These are phyloP conservation scores for Cyphellophora attinorum DNA, from an alignment of 2,329 filamentous ascomycete species.

Conservation along the genomic window DNA sequence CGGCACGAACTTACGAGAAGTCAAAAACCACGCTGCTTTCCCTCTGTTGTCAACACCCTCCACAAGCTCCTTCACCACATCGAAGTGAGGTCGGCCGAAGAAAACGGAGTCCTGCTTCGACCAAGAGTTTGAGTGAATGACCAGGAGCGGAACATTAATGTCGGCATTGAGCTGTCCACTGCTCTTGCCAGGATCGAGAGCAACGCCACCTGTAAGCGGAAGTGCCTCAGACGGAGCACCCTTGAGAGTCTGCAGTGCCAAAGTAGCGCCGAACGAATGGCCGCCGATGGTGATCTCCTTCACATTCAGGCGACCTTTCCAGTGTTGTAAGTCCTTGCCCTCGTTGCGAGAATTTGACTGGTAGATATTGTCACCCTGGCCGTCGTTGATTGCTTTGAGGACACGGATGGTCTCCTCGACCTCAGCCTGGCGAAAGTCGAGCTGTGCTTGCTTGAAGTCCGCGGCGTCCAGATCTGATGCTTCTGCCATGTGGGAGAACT, in stretches of 20 bases:
- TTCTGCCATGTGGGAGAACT: neutral
- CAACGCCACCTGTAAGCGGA: constrained; percentile 48
- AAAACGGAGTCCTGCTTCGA: constrained; percentile 48
- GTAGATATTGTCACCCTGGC: constrained; percentile 10
- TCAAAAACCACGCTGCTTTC: constrained; percentile 43
- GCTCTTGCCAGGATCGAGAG: constrained; percentile 57
- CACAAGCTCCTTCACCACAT: constrained; percentile 50
- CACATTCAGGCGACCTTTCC: constrained; percentile 46
- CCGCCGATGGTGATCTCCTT: constrained; percentile 49
- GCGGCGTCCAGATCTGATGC: constrained; percentile 9
- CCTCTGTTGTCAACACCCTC: constrained; percentile 34
- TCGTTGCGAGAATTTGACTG: constrained; percentile 37
- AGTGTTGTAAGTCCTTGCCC: constrained; percentile 38
- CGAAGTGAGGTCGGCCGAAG: constrained; percentile 55
- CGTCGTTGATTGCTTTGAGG: constrained; percentile 13
- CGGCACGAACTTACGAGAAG: constrained; percentile 22
- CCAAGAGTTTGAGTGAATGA: constrained; percentile 59
- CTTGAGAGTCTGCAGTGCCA: constrained; percentile 33
- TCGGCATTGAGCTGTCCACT: constrained; percentile 53
- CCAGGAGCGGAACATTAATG: constrained; percentile 47
- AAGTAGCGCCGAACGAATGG: constrained; percentile 58
- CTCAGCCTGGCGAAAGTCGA: constrained; percentile 19
- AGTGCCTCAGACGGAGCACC: constrained; percentile 32
- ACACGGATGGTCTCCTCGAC: constrained; percentile 17
- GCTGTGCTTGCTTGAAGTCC: constrained; percentile 16